Evolutionary conservation across 2,329 filamentous ascomycete genomes (phyloP), one percentile per base, ranked within the genome.

Genomic region (Aspergillus sclerotialis): DNA sequence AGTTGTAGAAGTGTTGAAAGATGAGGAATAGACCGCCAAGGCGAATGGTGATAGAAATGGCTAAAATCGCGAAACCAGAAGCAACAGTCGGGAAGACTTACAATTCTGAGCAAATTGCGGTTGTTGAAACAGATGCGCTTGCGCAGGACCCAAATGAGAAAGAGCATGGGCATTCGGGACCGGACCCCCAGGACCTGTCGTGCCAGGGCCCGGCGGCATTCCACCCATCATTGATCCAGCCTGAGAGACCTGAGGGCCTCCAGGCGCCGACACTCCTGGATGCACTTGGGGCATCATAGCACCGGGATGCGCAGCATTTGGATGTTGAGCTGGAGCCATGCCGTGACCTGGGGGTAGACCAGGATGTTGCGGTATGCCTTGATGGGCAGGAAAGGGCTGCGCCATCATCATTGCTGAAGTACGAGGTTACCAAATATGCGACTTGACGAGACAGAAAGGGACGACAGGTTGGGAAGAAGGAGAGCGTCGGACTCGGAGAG

Each of bases 141-240:
- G 71, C 21, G 56, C 52, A 9, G 74, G 72, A 39, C 69, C 72
- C 44, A 80, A 59, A 53, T 80, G 77, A 30, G 71, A 73, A 42
- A 80, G 60, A 17, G 76, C 75, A 62, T 80, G 77, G 31, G 70
- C 68, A 53, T 71, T 77, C 16, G 71, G 73, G 37, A 67, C 65
- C 17, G 63, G 62, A 16, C 64, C 63, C n/a, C 62, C 65, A 39
- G 66, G 64, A 21, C 68, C 68, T 42, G 67, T 67, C 19, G 68
- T 72, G 39, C 70, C 69, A 38, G 67, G 67, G 35, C 73, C 74
- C 31, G 73, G 74, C 44, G 76, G 75, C 75, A 81, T 79, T 32
- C 71, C 75, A 23, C 52, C 66, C 68, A 80, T 77, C 74, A 80
- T 78, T 15, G 73, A 75, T n/a, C 72, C 72, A 30, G 73, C 68